Evolutionary conservation across 2,329 filamentous ascomycete species (phyloP).

Genomic region (Pseudocercospora vitis): DNA sequence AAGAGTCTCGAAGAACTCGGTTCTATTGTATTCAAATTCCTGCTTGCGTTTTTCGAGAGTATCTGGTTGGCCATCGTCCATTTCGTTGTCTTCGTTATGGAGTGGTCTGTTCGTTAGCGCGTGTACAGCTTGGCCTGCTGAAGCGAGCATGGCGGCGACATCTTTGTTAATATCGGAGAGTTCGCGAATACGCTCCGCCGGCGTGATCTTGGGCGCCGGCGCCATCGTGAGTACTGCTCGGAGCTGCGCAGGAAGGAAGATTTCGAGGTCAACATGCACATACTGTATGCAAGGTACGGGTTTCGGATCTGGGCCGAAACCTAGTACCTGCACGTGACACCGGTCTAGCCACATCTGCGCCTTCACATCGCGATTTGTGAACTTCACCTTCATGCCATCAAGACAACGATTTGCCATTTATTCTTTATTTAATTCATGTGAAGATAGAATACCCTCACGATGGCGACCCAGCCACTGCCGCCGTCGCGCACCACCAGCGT

Average conservation of each 20-base stretch:
- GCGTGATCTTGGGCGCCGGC: conserved; percentile 51
- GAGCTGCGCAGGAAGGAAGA: neutral
- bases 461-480: conserved; percentile 40
- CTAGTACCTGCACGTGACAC: neutral
- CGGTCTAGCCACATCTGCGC: neutral
- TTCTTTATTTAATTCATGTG: conserved; percentile 14
- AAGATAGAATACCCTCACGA: conserved; percentile 23
- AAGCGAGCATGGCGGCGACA: conserved; percentile 56
- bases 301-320: neutral
- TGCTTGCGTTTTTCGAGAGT: conserved; percentile 54
- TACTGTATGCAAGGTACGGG: neutral
- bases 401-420: neutral
- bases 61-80: conserved; percentile 49
- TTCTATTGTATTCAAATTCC: conserved; percentile 57
- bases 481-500: conserved; percentile 40
- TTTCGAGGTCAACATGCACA: neutral
- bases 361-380: neutral
- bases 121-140: conserved; percentile 63
- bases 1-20: conserved; percentile 69
- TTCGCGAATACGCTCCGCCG: conserved; percentile 76
- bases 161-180: conserved; percentile 73
- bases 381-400: neutral
- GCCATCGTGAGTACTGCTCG: conserved; percentile 9
- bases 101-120: conserved; percentile 58
- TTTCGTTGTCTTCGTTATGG: conserved; percentile 25